phyloP scores from a whole-genome alignment of 2,329 filamentous ascomycete species.

The Podosphaera xanthii region DNA sequence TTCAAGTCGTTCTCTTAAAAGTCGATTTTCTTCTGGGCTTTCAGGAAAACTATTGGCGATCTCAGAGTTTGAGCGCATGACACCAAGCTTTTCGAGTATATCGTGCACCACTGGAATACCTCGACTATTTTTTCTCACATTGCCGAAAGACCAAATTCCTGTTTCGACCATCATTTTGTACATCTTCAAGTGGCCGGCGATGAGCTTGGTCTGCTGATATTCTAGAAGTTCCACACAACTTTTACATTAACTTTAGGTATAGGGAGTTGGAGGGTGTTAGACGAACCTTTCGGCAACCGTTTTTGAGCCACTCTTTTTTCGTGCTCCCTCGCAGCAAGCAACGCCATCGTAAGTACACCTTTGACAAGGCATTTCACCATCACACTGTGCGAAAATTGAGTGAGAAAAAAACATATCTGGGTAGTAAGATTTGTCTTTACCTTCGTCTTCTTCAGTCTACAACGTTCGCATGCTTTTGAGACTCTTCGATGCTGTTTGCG shows the following conservation, averaged over 20 bases:
- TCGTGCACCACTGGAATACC: slow-evolving; percentile 41
- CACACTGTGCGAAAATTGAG: slow-evolving; percentile 24
- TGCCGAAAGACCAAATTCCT: slow-evolving; percentile 37
- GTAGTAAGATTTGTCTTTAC: slow-evolving; percentile 16
- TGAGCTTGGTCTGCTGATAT: slow-evolving; percentile 40
- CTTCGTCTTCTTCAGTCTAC: slow-evolving; percentile 50
- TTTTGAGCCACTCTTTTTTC: slow-evolving; percentile 48
- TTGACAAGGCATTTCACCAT: slow-evolving; percentile 43
- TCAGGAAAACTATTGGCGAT: slow-evolving; percentile 36
- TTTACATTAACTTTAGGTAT: slow-evolving; percentile 3
- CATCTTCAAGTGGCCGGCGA: slow-evolving; percentile 41
- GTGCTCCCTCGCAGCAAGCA: slow-evolving; percentile 37
- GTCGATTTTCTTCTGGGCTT: slow-evolving; percentile 26
- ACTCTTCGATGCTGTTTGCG: slow-evolving; percentile 29
- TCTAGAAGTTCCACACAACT: slow-evolving; percentile 43
- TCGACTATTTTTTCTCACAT: slow-evolving; percentile 38
- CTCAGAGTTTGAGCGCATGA: slow-evolving; percentile 38
- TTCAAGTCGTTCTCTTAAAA: not conserved
- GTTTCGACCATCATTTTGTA: slow-evolving; percentile 37
- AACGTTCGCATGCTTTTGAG: slow-evolving; percentile 44
- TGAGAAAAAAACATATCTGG: slow-evolving; percentile 2
- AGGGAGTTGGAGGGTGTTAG: not conserved
- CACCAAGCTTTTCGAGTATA: slow-evolving; percentile 39
- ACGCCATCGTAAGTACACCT: slow-evolving; percentile 42
- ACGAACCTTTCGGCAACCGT: slow-evolving; percentile 37